Conservation (phyloP, 768 basidiomycete species). For the Auricularia cornea region DNA sequence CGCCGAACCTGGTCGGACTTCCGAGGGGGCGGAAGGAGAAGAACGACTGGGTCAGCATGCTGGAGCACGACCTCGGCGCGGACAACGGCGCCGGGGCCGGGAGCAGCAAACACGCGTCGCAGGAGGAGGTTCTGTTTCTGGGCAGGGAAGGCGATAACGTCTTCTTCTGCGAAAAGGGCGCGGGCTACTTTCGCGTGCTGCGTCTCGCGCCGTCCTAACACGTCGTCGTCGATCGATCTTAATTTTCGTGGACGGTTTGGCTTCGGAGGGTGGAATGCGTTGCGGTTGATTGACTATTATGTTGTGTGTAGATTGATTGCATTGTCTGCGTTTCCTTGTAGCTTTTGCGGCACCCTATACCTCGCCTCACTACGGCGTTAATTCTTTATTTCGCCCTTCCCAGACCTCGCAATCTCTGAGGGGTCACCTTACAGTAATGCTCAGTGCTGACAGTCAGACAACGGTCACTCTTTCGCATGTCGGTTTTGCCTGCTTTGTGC, state of each 20-base stretch:
- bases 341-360: background rate
- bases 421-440: too few species aligned
- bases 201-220: slow-evolving; percentile 42
- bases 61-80: background rate
- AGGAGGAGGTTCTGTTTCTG: slow-evolving; percentile 72
- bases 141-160: slow-evolving; percentile 70
- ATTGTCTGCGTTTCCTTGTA: background rate
- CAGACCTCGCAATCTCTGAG: too few species aligned
- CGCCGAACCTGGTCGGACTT: background rate
- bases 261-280: too few species aligned
- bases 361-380: too few species aligned
- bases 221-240: too few species aligned
- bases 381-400: too few species aligned
- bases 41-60: background rate
- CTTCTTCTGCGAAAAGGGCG: slow-evolving; percentile 73
- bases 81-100: background rate
- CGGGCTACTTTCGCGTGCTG: slow-evolving; percentile 67
- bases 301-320: background rate
- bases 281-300: background rate
- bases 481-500: too few species aligned
- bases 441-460: too few species aligned
- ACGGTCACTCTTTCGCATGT: too few species aligned
- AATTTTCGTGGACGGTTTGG: too few species aligned
- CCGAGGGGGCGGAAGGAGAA: background rate
- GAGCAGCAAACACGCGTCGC: background rate